Percentiles rank a stretch among this genome's conserved stretches.
phyloP scores from a whole-genome alignment of 805 yeast genomes.

The Lipomyces chichibuensis region DNA sequence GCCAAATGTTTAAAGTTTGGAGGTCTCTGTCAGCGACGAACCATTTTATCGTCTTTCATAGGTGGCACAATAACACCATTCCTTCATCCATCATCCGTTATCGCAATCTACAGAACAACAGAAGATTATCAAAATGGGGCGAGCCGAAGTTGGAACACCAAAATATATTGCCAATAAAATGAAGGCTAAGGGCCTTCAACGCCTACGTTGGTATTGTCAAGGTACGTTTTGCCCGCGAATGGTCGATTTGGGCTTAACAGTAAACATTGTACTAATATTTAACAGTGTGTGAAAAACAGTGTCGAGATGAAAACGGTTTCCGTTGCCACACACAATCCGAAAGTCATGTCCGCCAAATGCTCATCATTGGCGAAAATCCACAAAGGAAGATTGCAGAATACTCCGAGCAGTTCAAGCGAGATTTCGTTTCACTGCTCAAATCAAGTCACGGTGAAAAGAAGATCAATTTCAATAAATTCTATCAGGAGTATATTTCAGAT shows the following conservation, averaged over 20 bases:
- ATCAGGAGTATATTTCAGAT: slow-evolving; percentile 85
- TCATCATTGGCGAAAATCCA: slow-evolving; percentile 51
- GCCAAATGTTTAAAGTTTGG: no score
- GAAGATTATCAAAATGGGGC: slow-evolving; percentile 48
- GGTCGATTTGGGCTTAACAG: neutral
- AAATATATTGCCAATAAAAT: slow-evolving; percentile 73
- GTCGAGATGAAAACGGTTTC: slow-evolving; percentile 95
- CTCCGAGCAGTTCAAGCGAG: slow-evolving; percentile 61
- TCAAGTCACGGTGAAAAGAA: slow-evolving; percentile 79
- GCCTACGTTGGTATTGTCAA: slow-evolving; percentile 83
- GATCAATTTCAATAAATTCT: slow-evolving; percentile 79
- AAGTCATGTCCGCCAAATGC: slow-evolving; percentile 65
- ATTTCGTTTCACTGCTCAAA: slow-evolving; percentile 65
- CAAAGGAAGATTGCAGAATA: slow-evolving; percentile 55
- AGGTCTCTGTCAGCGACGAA: no score
- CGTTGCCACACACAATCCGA: slow-evolving; percentile 86
- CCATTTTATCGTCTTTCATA: no score
- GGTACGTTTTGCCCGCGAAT: slow-evolving; percentile 4
- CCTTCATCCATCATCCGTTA: neutral
- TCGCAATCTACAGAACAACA: neutral
- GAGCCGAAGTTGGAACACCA: slow-evolving; percentile 67
- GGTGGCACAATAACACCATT: no score
- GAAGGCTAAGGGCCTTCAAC: slow-evolving; percentile 83
- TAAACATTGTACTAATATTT: slow-evolving; percentile 37
- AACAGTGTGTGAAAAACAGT: slow-evolving; percentile 79